Conservation (phyloP, 2,329 filamentous ascomycete genomes). For the Aureobasidium sp. region DNA sequence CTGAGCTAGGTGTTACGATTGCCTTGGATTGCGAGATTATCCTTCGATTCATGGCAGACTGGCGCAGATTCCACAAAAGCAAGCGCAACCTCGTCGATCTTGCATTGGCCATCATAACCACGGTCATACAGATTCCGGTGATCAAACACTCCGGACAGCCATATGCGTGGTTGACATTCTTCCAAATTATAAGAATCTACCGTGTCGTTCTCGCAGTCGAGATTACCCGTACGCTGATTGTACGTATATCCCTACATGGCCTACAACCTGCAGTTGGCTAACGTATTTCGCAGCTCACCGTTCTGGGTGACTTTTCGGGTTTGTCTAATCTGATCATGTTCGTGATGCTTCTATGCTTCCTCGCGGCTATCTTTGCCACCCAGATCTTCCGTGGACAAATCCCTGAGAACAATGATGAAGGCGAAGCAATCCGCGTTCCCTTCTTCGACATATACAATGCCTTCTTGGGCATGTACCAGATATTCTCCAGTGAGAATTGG, state of each 20-base stretch:
- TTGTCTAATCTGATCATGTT: slow-evolving; percentile 92
- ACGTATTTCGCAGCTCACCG: slow-evolving; percentile 45
- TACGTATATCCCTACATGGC: slow-evolving; percentile 24
- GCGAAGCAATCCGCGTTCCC: slow-evolving; percentile 58
- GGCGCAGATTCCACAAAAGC: slow-evolving; percentile 68
- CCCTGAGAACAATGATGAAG: slow-evolving; percentile 49
- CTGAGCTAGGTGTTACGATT: slow-evolving; percentile 69
- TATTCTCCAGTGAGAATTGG: slow-evolving; percentile 95
- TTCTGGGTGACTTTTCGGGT: slow-evolving; percentile 86
- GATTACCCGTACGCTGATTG: slow-evolving; percentile 77
- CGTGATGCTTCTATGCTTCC: slow-evolving; percentile 89
- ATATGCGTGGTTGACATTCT: slow-evolving; percentile 85
- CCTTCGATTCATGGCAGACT: slow-evolving; percentile 68
- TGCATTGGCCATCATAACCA: slow-evolving; percentile 68
- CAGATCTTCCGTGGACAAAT: slow-evolving; percentile 89
- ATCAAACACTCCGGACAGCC: slow-evolving; percentile 62
- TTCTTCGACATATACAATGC: slow-evolving; percentile 92
- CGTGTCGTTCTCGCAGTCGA: slow-evolving; percentile 83
- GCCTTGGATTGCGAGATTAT: slow-evolving; percentile 74
- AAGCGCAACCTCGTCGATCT: slow-evolving; percentile 75
- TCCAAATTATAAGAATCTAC: slow-evolving; percentile 88
- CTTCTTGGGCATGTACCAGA: slow-evolving; percentile 95
- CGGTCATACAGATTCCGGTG: slow-evolving; percentile 73
- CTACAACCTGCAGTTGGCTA: slow-evolving; percentile 1
- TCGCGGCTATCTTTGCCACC: slow-evolving; percentile 85